These are phyloP conservation scores for Rhodomyrtus psidioides DNA, from an alignment of 441 rosid species.

Conservation along the genomic window DNA sequence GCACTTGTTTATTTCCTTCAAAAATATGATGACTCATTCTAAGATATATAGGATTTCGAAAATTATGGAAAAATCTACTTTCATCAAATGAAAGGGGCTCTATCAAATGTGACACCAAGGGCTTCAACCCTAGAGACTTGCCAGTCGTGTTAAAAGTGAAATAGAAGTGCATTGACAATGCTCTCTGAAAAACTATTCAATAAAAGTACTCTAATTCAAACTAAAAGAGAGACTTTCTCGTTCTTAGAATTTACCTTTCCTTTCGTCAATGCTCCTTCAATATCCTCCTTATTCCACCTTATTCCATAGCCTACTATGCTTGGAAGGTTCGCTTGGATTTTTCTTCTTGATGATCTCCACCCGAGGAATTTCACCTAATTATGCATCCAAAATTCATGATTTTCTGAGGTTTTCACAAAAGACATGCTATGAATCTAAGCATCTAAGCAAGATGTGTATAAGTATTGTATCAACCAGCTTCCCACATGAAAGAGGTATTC, in stretches of 20 bases:
- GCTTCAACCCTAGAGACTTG: neutral
- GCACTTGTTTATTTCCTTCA: too few relatives aligned
- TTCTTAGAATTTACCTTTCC: neutral
- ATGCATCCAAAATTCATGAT: neutral
- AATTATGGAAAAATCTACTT: neutral
- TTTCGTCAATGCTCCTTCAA: fast-evolving
- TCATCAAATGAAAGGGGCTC: neutral
- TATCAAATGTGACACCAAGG: neutral
- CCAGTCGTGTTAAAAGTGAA: neutral
- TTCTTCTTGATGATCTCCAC: neutral
- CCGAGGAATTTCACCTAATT: neutral
- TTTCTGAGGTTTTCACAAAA: neutral
- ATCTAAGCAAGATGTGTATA: too few relatives aligned
- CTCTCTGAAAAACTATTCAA: neutral
- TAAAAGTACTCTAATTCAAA: neutral
- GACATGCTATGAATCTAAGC: too few relatives aligned
- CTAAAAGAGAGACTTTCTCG: neutral
- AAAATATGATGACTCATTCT: too few relatives aligned
- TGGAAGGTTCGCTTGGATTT: neutral
- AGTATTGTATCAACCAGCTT: too few relatives aligned
- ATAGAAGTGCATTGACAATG: neutral
- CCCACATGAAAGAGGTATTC: too few relatives aligned
- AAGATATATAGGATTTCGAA: too few relatives aligned
- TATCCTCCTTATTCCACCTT: neutral
- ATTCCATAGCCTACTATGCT: neutral